Evolutionary conservation across 1,284 basidiomycete genomes (phyloP).

Genomic region (Ustanciosporium gigantosporum): DNA sequence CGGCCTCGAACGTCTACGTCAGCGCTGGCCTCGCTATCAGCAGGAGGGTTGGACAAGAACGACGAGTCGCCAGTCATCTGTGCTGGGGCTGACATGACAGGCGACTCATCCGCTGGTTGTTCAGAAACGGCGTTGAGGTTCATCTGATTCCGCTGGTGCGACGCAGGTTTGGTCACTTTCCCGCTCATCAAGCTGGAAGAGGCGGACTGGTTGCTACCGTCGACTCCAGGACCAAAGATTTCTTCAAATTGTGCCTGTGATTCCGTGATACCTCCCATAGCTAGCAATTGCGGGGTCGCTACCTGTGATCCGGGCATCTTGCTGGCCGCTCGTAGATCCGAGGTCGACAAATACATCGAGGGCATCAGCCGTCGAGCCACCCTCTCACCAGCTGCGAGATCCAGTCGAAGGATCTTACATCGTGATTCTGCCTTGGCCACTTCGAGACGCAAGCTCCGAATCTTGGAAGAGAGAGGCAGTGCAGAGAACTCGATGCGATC

Average conservation of each 20-base stretch:
- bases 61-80: slow-evolving; percentile 3
- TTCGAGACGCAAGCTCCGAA: slow-evolving; percentile 40
- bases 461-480: slow-evolving; percentile 31
- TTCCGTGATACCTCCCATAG: slow-evolving; percentile 17
- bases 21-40: not conserved
- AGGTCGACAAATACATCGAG: slow-evolving; percentile 17
- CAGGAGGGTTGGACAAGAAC: not conserved
- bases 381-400: slow-evolving; percentile 40
- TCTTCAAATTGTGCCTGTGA: slow-evolving; percentile 35
- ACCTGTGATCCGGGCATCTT: slow-evolving; percentile 18
- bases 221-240: slow-evolving; percentile 12
- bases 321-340: slow-evolving; percentile 18
- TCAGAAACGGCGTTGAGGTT: slow-evolving; percentile 34
- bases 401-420: slow-evolving; percentile 33
- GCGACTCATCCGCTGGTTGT: slow-evolving; percentile 34
- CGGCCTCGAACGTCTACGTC: not conserved
- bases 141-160: slow-evolving; percentile 37
- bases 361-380: slow-evolving; percentile 21
- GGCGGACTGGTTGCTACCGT: not conserved
- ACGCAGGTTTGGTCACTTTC: slow-evolving; percentile 28
- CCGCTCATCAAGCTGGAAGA: slow-evolving; percentile 7
- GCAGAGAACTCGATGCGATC: slow-evolving; percentile 53
- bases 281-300: slow-evolving; percentile 30
- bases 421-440: slow-evolving; percentile 40
- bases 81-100: slow-evolving; percentile 13